These are phyloP conservation scores for Crithidia acanthocephali DNA, from an alignment of 208 protist genomes.

Conservation along the genomic window DNA sequence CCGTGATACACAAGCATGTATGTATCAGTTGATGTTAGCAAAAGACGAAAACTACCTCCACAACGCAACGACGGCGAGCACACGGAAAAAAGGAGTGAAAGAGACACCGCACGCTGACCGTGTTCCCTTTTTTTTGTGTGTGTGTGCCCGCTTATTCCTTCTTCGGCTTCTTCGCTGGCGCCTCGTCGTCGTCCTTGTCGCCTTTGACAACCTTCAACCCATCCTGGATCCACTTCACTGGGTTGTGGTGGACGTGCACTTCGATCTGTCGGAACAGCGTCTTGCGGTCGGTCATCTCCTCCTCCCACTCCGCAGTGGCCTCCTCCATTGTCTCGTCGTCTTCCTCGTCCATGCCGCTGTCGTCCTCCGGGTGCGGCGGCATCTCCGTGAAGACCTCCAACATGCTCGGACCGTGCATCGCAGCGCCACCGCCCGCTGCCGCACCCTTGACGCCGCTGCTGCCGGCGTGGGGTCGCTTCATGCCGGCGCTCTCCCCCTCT, in stretches of 20 bases:
- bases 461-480: slow-evolving; percentile 35
- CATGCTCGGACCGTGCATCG: slow-evolving; percentile 61
- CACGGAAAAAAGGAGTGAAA: too few species aligned
- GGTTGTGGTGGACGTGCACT: slow-evolving; percentile 37
- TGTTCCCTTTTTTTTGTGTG: too few species aligned
- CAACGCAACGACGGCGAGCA: too few species aligned
- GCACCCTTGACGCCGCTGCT: slow-evolving; percentile 6
- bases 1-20: too few species aligned
- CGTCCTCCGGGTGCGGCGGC: slow-evolving; percentile 66
- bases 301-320: slow-evolving; percentile 67
- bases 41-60: too few species aligned
- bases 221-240: slow-evolving; percentile 36
- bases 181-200: slow-evolving; percentile 21
- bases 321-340: slow-evolving; percentile 56
- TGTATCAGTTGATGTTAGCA: too few species aligned
- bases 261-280: slow-evolving; percentile 55
- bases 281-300: slow-evolving; percentile 77
- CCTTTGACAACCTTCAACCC: not conserved
- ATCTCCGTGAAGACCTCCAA: slow-evolving; percentile 82
- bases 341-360: slow-evolving; percentile 58
- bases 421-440: slow-evolving; percentile 4
- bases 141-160: slow-evolving; percentile 45
- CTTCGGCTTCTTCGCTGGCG: slow-evolving; percentile 35
- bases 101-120: too few species aligned
- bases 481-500: slow-evolving; percentile 20